These are phyloP conservation scores for Saposhnikovia divaricata DNA, from an alignment of 129 eudicot genomes.

Conservation along the genomic window DNA sequence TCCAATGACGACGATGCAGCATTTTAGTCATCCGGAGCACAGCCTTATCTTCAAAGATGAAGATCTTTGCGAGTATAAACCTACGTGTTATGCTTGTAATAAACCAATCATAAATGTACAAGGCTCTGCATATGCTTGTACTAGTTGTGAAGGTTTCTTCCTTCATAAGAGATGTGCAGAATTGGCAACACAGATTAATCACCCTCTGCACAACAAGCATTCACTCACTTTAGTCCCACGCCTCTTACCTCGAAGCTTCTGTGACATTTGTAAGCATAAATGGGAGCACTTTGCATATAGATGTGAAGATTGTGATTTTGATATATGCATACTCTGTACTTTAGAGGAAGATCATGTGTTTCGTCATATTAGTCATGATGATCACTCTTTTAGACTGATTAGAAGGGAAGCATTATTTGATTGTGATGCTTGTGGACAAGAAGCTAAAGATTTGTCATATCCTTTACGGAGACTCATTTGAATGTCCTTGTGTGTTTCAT, in stretches of 20 bases:
- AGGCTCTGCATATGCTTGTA: background rate
- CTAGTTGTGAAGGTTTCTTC: background rate
- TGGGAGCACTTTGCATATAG: background rate
- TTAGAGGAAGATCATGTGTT: background rate
- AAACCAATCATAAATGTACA: background rate
- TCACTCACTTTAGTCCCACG: background rate
- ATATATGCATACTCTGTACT: background rate
- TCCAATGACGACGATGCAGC: background rate
- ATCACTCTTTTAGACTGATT: background rate
- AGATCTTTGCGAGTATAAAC: background rate
- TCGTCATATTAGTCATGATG: background rate
- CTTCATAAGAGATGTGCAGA: background rate
- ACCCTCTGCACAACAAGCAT: background rate
- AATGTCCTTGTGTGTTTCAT: too few relatives aligned
- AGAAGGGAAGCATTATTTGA: background rate
- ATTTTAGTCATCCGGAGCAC: background rate
- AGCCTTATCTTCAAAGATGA: background rate
- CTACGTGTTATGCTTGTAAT: background rate
- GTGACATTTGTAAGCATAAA: background rate
- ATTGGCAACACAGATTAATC: background rate
- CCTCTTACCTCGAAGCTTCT: background rate
- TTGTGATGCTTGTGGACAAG: conserved; percentile 1
- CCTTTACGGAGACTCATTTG: too few relatives aligned
- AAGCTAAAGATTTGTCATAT: background rate
- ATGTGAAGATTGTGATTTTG: background rate